Evolutionary conservation across 2,329 filamentous ascomycete species (phyloP), one percentile per base, ranked within the genome.

Genomic region (Trichoderma lentiforme): DNA sequence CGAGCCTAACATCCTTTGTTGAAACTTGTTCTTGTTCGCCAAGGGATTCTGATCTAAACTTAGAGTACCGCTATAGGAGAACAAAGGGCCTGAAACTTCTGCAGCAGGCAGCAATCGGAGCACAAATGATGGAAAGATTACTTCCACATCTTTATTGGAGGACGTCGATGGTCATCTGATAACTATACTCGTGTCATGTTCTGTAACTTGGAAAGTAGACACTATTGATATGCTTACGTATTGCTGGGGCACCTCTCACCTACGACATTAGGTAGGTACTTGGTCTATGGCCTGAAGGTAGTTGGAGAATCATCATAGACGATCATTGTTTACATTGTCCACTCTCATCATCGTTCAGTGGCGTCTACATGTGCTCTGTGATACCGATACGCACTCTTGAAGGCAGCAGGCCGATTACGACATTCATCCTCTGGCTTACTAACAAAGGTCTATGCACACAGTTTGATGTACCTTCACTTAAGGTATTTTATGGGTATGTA

Each of bases 271-370:
- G 15, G 15, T n/a, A n/a, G 39, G 0, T 43, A 43, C 39, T n/a
- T 43, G 39, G 3, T 4, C 15, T n/a, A 43, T 43, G 18, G 7
- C 15, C 7, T 43, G 39, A n/a, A 0, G 39, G 39, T 9, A 43
- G 15, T 43, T 43, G 39, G 7, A n/a, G 39, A 9, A 43, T n/a
- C 39, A 4, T 43, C 39, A 43, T 18, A 43, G 3, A n/a, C 18
- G 3, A 43, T n/a, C 0, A 0, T n/a, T 18, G 0, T 43, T n/a
- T 43, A n/a, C 15, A 43, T 4, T 18, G 1, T n/a, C 15, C 34
- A 3, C 39, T 43, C 39, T 43, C 39, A 43, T 43, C 15, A 4
- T 43, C 1, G 15, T 43, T 43, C 39, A 9, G 39, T 43, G 15
- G 15, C 15, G 15, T 43, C 15, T 9, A 18, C 1, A n/a, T 43